These are phyloP conservation scores for Vicia faba DNA, from an alignment of 306 rosid genomes.

Conservation along the genomic window DNA sequence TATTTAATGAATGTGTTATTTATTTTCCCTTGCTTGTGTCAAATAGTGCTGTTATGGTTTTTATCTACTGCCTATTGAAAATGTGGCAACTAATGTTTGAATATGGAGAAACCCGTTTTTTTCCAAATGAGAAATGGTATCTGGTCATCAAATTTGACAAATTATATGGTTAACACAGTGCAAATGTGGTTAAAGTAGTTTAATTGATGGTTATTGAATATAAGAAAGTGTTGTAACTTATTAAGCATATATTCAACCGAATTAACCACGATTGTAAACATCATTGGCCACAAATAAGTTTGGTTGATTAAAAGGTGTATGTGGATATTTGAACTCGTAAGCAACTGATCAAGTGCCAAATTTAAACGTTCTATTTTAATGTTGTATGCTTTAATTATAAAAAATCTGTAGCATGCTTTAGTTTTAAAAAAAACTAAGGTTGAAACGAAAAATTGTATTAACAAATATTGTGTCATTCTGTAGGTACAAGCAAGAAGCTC, in stretches of 20 bases:
- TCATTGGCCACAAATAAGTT: too few species aligned
- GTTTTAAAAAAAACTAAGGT: not conserved
- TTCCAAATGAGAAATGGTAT: not conserved
- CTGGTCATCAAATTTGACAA: too few species aligned
- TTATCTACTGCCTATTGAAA: constrained; percentile 19
- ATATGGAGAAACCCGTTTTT: not conserved
- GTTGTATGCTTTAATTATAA: too few species aligned
- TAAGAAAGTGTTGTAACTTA: not conserved
- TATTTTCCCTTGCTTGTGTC: constrained; percentile 19
- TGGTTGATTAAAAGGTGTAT: too few species aligned
- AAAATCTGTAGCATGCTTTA: not conserved
- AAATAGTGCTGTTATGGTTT: constrained; percentile 18
- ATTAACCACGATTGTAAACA: too few species aligned
- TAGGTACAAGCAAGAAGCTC: constrained; percentile 96
- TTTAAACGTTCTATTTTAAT: too few species aligned
- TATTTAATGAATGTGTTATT: constrained; percentile 18
- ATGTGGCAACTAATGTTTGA: not conserved
- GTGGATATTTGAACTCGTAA: too few species aligned
- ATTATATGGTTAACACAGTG: not conserved
- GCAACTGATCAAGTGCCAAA: too few species aligned
- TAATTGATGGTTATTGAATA: not conserved
- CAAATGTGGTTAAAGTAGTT: too few species aligned
- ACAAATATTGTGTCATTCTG: constrained; percentile 35
- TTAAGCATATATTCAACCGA: too few species aligned
- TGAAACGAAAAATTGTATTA: constrained; percentile 20